Base-by-base conservation (phyloP, 257 asterid species). In the Knoxia roxburghii region DNA sequence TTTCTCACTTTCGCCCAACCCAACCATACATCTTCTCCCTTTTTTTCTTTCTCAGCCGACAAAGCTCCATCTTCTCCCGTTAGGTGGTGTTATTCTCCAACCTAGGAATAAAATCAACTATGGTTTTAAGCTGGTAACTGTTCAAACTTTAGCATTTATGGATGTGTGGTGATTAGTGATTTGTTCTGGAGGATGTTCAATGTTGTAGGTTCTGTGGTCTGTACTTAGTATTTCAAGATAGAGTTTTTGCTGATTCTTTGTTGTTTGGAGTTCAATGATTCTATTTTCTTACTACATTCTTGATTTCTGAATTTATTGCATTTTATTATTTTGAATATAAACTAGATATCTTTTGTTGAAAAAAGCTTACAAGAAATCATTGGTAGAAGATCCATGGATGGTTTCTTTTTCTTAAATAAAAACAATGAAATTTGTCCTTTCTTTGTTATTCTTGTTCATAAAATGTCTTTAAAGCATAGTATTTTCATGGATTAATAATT, bases 41-140 rank as follows among this genome's bases (percentile, higher is more conserved):
- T n/a, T n/a, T n/a, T n/a, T n/a, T n/a, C n/a, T n/a, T n/a, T n/a
- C n/a, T n/a, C n/a, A n/a, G n/a, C n/a, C n/a, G n/a, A n/a, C n/a
- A n/a, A n/a, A n/a, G n/a, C n/a, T n/a, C n/a, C n/a, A n/a, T n/a
- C n/a, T n/a, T n/a, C n/a, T n/a, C n/a, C n/a, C n/a, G 35, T 24
- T 57, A 37, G n/a, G 20, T 66, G 64, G 57, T 55, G 56, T 12
- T 41, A 55, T 68, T 11, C 13, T 67, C 50, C 12, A 37, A 49
- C n/a, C 29, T n/a, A 15, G 43, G 17, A 21, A 58, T 32, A 5
- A 7, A 15, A 55, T 27, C 50, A 30, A 27, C 26, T 45, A 17
- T 4, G 45, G 35, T 24, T 56, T 32, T 1, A 48, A 65, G 30
- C 55, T 61, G 52, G 29, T 40, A 12, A 65, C 15, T 45, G 29